These are phyloP conservation scores for Escallonia rubra DNA, from an alignment of 129 eudicot species.

Conservation along the genomic window DNA sequence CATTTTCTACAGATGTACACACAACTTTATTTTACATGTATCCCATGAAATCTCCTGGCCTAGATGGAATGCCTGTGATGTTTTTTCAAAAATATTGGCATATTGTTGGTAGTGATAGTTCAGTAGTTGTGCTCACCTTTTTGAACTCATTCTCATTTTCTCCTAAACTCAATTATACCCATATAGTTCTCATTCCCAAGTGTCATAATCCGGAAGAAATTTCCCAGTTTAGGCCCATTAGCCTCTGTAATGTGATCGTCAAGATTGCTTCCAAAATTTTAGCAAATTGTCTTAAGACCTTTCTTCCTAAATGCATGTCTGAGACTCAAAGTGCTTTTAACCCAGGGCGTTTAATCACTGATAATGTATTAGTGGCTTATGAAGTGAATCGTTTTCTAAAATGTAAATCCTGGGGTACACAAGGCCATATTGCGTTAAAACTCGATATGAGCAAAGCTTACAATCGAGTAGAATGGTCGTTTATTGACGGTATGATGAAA, in stretches of 20 bases:
- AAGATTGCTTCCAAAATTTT: background rate
- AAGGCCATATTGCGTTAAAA: background rate
- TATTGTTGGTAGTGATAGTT: background rate
- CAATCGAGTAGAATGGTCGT: background rate
- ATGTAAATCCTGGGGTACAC: background rate
- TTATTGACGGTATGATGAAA: background rate
- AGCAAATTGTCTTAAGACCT: background rate
- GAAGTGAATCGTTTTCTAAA: background rate
- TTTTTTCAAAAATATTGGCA: background rate
- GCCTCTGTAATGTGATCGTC: background rate
- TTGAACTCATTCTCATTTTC: too few relatives aligned
- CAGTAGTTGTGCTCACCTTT: background rate
- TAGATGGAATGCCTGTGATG: background rate
- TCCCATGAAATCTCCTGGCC: background rate
- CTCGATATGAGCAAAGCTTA: background rate
- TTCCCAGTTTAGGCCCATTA: too few relatives aligned
- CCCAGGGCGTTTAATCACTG: background rate
- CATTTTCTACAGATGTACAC: too few relatives aligned
- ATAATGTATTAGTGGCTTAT: background rate
- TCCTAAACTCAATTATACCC: too few relatives aligned
- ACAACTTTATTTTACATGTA: background rate
- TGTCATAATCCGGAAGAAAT: too few relatives aligned
- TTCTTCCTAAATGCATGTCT: background rate
- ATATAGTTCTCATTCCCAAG: too few relatives aligned
- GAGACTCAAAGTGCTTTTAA: background rate